Conservation (phyloP, 75 land plant genomes). For the Selaginella tamariscina region DNA sequence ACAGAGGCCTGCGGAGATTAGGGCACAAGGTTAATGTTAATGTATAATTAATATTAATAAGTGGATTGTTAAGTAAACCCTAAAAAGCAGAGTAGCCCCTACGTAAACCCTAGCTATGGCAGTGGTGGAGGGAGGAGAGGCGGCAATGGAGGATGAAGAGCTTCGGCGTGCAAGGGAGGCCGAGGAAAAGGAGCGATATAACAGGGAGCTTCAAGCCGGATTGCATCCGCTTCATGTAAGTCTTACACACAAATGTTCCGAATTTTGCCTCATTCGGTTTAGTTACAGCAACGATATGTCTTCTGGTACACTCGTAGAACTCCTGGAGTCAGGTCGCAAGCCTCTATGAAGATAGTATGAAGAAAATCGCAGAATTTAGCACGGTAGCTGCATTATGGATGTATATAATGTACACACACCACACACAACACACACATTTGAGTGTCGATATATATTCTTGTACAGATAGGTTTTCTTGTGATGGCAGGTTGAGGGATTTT, state of each 20-base stretch:
- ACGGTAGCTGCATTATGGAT: slow-evolving; percentile 57
- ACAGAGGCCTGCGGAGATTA: slow-evolving; percentile 17
- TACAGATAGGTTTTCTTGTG: neutral
- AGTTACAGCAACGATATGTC: slow-evolving; percentile 64
- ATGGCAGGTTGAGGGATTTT: slow-evolving; percentile 81
- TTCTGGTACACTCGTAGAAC: slow-evolving; percentile 96
- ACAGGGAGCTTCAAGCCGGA: slow-evolving; percentile 64
- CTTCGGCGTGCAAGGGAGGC: slow-evolving; percentile 23
- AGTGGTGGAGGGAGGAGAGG: neutral
- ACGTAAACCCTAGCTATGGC: neutral
- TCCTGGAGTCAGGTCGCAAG: slow-evolving; percentile 70
- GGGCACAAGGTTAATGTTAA: no score
- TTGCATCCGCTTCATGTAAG: slow-evolving; percentile 81
- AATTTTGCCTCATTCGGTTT: neutral
- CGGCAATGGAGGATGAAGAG: neutral
- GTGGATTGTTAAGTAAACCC: no score
- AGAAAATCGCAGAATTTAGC: slow-evolving; percentile 89
- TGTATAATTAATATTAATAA: no score
- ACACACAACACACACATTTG: no score
- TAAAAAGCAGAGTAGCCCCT: no score
- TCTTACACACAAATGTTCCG: neutral
- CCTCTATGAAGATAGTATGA: slow-evolving; percentile 91
- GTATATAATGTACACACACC: no score
- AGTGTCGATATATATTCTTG: neutral
- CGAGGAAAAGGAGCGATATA: slow-evolving; percentile 50